A percentile compares a stretch with the other conserved stretches of the same genome.
Conservation (phyloP, 2,329 filamentous ascomycete genomes). For the Scorias spongiosa region DNA sequence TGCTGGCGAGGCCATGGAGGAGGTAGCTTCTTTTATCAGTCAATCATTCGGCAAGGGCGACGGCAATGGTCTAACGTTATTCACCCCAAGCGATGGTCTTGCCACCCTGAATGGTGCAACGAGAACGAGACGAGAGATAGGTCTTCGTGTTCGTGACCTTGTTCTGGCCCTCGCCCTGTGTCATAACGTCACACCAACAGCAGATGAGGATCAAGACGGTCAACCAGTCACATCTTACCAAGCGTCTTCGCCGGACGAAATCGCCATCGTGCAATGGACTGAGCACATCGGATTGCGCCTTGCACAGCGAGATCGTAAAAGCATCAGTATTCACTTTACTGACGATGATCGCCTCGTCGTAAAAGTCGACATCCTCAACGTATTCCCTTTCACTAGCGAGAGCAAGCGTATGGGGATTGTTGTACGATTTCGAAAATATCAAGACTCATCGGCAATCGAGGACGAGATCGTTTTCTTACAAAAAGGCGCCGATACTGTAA, state of each 20-base stretch:
- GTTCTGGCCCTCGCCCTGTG: conserved; percentile 84
- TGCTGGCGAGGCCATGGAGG: conserved; percentile 97
- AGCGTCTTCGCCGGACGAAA: conserved; percentile 93
- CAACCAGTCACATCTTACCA: conserved; percentile 72
- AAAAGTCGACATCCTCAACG: conserved; percentile 73
- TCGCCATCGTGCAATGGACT: conserved; percentile 92
- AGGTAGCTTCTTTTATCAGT: conserved; percentile 71
- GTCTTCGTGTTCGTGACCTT: conserved; percentile 80
- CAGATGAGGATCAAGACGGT: conserved; percentile 55
- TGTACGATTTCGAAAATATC: conserved; percentile 56
- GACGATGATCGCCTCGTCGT: conserved; percentile 62
- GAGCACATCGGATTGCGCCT: conserved; percentile 80
- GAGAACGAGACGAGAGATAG: conserved; percentile 81
- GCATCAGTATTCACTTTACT: conserved; percentile 66
- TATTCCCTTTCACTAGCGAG: conserved; percentile 96
- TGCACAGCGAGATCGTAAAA: conserved; percentile 70
- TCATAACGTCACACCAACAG: conserved; percentile 91
- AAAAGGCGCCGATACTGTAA: conserved; percentile 95
- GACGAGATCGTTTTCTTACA: conserved; percentile 97
- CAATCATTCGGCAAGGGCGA: conserved; percentile 55
- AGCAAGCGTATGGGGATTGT: conserved; percentile 98
- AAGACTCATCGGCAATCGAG: conserved; percentile 35
- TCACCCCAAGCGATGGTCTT: conserved; percentile 60
- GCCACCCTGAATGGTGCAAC: conserved; percentile 42
- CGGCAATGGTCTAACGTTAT: conserved; percentile 30